Percentiles rank a stretch among this genome's conserved stretches.
These are phyloP conservation scores for Stachybotrys elegans DNA, from an alignment of 2,329 filamentous ascomycete species.

Conservation along the genomic window DNA sequence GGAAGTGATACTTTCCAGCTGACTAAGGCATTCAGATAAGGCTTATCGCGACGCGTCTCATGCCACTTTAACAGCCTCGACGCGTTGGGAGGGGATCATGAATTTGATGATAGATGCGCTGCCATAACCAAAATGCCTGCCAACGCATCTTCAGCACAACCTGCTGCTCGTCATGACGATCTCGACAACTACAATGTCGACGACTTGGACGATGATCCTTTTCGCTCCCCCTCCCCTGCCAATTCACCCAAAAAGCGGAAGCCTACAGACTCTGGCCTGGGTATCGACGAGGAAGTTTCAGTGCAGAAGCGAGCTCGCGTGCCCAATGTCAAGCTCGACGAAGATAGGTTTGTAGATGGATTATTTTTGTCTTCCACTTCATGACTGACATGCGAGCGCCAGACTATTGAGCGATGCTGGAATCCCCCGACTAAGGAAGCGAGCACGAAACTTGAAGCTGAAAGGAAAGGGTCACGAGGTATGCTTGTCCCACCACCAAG, in stretches of 20 bases:
- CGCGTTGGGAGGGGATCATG: conserved; percentile 10
- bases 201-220: conserved; percentile 42
- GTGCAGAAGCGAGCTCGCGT: conserved; percentile 67
- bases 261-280: conserved; percentile 51
- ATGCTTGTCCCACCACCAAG: conserved; percentile 4
- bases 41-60: neutral
- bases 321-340: conserved; percentile 82
- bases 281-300: conserved; percentile 82
- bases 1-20: no score
- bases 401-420: conserved; percentile 80
- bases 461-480: conserved; percentile 95
- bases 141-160: conserved; percentile 12
- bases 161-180: conserved; percentile 43
- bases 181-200: conserved; percentile 74
- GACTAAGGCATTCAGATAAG: no score
- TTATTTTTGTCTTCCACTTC: neutral
- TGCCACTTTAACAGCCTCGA: conserved; percentile 2
- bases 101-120: neutral
- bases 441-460: conserved; percentile 67
- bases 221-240: conserved; percentile 40
- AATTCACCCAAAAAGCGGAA: conserved; percentile 42
- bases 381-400: no score
- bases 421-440: conserved; percentile 73
- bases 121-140: conserved; percentile 15
- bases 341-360: conserved; percentile 51